These are phyloP conservation scores for Diaporthe ilicicola DNA, from an alignment of 2,329 filamentous ascomycete species.

Conservation along the genomic window DNA sequence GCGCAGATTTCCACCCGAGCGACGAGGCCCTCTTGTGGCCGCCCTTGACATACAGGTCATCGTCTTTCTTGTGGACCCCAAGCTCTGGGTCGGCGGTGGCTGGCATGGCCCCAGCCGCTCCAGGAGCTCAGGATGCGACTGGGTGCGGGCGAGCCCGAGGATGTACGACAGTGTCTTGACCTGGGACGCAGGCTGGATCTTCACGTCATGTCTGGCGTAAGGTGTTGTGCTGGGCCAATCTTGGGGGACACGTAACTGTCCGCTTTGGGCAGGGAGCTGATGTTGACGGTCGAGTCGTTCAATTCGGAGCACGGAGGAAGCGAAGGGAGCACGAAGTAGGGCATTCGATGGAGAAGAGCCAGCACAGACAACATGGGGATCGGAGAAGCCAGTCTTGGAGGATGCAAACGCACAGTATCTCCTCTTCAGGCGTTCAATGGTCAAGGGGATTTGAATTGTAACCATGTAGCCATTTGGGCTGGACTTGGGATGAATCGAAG, in stretches of 20 bases:
- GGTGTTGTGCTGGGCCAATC: neutral
- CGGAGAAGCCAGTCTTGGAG: constrained; percentile 10
- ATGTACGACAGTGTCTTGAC: constrained; percentile 2
- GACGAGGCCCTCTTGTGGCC: constrained; percentile 47
- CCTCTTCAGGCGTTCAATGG: neutral
- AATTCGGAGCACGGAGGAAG: neutral
- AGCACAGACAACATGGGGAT: neutral
- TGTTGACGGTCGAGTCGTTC: neutral
- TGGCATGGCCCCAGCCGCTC: constrained; percentile 47
- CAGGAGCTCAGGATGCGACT: constrained; percentile 9
- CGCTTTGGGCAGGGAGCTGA: neutral
- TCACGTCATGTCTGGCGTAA: constrained; percentile 18
- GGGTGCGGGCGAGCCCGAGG: neutral
- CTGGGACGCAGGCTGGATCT: neutral
- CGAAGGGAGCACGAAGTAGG: neutral
- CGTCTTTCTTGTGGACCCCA: constrained; percentile 68
- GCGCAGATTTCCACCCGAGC: constrained; percentile 42
- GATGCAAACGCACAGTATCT: neutral
- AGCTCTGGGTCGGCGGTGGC: constrained; percentile 61
- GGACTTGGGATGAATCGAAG: neutral
- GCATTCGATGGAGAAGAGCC: neutral
- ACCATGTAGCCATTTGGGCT: constrained; percentile 16
- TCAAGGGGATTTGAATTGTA: constrained; percentile 6
- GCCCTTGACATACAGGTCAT: constrained; percentile 55
- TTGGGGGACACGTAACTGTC: neutral